phyloP scores from a whole-genome alignment of 164 flowering plant species.

The Macadamia tetraphylla region DNA sequence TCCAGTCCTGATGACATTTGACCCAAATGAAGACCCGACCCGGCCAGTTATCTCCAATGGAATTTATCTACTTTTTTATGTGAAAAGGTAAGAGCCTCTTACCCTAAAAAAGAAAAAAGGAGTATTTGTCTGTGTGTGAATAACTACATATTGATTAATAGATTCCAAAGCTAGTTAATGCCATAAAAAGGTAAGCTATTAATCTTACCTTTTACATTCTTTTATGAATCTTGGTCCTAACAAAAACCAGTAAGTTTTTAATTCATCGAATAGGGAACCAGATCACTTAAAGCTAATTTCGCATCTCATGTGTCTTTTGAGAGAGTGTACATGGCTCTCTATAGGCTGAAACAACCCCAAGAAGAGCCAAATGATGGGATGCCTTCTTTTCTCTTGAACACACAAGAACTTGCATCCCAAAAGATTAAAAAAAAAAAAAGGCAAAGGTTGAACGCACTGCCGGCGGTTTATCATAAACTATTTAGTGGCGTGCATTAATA shows the following conservation, averaged over 20 bases:
- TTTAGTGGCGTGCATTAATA: too few relatives aligned
- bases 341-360: constrained; percentile 1
- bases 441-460: too few relatives aligned
- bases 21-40: too few relatives aligned
- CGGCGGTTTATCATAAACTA: too few relatives aligned
- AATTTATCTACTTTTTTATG: too few relatives aligned
- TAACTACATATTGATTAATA: background rate
- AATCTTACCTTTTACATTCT: constrained; percentile 9
- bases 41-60: too few relatives aligned
- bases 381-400: background rate
- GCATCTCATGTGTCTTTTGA: constrained; percentile 11
- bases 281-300: constrained; percentile 15
- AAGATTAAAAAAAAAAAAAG: background rate
- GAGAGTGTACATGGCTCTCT: background rate
- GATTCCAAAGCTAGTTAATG: background rate
- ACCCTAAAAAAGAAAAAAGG: too few relatives aligned
- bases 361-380: constrained; percentile 10
- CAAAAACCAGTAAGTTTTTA: background rate
- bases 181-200: constrained; percentile 1
- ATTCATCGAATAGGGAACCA: constrained; percentile 13
- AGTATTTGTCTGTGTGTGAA: background rate
- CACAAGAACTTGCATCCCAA: constrained; percentile 3
- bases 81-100: too few relatives aligned
- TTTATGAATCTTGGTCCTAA: constrained; percentile 13
- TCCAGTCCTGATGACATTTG: too few relatives aligned